These are phyloP conservation scores for Venturia oleaginea DNA, from an alignment of 2,329 filamentous ascomycete genomes.

Conservation along the genomic window DNA sequence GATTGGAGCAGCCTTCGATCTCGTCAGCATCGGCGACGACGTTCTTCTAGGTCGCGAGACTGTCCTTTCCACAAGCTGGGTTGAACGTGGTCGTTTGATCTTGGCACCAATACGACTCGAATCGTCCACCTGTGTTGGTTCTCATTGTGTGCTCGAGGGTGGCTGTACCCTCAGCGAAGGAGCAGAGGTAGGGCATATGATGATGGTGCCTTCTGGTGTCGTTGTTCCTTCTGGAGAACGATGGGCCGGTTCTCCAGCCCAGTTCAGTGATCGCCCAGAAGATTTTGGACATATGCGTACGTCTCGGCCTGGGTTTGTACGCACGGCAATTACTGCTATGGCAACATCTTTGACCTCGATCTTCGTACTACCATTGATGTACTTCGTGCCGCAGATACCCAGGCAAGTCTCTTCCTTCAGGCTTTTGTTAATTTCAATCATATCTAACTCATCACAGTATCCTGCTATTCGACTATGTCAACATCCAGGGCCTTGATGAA, in stretches of 20 bases:
- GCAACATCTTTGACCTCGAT: background rate
- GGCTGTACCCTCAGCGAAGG: background rate
- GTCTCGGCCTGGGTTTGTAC: background rate
- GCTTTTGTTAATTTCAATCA: background rate
- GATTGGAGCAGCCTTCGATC: background rate
- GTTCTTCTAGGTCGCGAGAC: background rate
- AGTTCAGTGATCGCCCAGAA: background rate
- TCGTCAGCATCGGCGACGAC: background rate
- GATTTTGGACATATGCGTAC: constrained; percentile 1
- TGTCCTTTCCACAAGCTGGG: constrained; percentile 1
- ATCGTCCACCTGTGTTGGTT: background rate
- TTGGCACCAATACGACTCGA: background rate
- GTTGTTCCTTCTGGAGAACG: background rate
- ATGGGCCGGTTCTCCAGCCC: background rate
- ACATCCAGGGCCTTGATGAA: background rate
- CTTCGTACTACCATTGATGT: background rate
- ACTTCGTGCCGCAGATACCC: background rate
- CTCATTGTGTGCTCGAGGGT: background rate
- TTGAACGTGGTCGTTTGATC: constrained; percentile 1
- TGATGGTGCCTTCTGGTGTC: background rate
- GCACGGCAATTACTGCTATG: background rate
- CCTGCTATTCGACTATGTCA: background rate
- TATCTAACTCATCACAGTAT: background rate
- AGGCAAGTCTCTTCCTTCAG: background rate
- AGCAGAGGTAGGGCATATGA: background rate